These are phyloP conservation scores for Rhodotorula taiwanensis DNA, from an alignment of 768 basidiomycete genomes.

Conservation along the genomic window DNA sequence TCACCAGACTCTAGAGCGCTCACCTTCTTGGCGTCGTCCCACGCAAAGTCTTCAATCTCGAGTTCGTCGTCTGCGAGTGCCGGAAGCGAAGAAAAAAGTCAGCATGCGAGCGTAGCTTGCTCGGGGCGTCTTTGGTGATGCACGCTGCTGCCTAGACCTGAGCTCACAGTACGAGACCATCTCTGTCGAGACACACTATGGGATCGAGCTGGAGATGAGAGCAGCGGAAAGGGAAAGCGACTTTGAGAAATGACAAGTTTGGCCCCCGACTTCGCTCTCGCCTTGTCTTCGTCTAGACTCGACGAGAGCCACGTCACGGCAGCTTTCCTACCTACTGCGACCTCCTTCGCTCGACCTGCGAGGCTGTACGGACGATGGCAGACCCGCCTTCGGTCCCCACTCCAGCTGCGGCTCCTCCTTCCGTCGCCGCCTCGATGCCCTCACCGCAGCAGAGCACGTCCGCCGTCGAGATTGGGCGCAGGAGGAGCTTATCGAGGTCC, in stretches of 20 bases:
- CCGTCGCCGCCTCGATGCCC: background rate
- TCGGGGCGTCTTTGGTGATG: no score
- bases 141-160: no score
- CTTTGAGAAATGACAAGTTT: no score
- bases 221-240: no score
- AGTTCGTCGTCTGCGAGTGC: conserved; percentile 66
- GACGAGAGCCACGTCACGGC: no score
- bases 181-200: background rate
- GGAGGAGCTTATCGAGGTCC: conserved; percentile 2
- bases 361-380: background rate
- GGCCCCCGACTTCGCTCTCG: no score
- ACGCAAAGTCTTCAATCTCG: conserved; percentile 92
- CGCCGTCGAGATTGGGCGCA: background rate
- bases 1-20: no score
- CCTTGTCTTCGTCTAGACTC: no score
- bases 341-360: no score
- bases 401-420: background rate
- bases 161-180: conserved; percentile 37
- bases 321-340: no score
- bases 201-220: no score
- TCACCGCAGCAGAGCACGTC: no score
- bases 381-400: background rate
- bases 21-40: conserved; percentile 60
- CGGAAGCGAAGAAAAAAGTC: background rate
- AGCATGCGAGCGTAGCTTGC: background rate